Evolutionary conservation across 225 moss, liverwort and hornwort genomes (phyloP), one percentile per base, ranked within the genome.

Genomic region (Physcomitrium patens): DNA sequence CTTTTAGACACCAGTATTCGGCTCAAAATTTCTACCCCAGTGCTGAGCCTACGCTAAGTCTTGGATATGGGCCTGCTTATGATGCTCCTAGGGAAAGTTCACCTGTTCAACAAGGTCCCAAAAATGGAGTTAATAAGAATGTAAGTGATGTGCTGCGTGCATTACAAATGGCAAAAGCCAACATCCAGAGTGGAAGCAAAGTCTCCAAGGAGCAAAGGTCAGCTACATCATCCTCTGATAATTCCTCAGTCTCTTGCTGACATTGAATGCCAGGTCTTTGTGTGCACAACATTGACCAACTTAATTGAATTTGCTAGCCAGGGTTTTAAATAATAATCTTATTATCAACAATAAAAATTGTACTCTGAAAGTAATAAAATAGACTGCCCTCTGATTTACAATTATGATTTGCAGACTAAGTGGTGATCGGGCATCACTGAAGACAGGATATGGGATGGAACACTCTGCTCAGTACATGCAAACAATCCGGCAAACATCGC

Each of bases 21-120:
- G 15, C 62, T 69, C 78, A 75, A 60, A 67, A 61, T 65, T 52
- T 63, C 44, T 51, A 67, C 66, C 10, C 41, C 5, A 75, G 66
- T 46, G 45, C 45, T 19, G 78, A 78, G 69, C 74, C 78, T 11
- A 60, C 52, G 26, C 70, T 82, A 65, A 78, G 78, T 70, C 78
- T 82, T 75, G 78, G 78, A 65, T 82, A 75, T 41, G 81, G 81
- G 47, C 78, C 78, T 75, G 78, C 74, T 44, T 78, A 75, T 65
- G 82, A 82, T 61, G 78, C 74, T 11, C 82, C 78, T 46, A 67
- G 27, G 73, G 78, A 75, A 70, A 60, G 75, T 27, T 74, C 66
- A 20, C 61, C 58, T 60, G 53, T 52, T 27, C 70, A 69, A 31
- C 78, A 75, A 45, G 58, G 69, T 42, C 75, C 75, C 3, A 78